A percentile compares a stretch with the other conserved stretches of the same genome.
These are phyloP conservation scores for Cladosporium sp. DNA, from an alignment of 2,329 filamentous ascomycete species.

Conservation along the genomic window DNA sequence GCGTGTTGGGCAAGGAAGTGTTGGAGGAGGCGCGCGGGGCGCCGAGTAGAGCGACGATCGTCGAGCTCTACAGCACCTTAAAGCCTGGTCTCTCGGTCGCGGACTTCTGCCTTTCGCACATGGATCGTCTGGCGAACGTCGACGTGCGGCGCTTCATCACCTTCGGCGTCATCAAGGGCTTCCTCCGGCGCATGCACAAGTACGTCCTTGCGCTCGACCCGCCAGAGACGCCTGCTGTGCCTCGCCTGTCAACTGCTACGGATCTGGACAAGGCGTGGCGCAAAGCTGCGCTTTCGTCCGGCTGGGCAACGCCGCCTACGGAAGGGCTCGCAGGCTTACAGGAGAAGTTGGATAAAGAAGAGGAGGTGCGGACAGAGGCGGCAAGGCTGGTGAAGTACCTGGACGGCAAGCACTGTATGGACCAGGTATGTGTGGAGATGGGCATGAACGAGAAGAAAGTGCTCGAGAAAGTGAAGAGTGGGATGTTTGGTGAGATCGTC, in stretches of 20 bases:
- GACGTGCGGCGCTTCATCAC: conserved; percentile 89
- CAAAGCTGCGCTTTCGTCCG: conserved; percentile 26
- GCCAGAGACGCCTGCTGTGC: conserved; percentile 1
- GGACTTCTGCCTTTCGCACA: conserved; percentile 76
- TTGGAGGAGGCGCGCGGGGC: not conserved
- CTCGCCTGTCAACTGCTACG: not conserved
- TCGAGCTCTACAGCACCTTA: conserved; percentile 80
- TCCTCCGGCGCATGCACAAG: conserved; percentile 87
- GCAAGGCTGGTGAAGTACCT: conserved; percentile 58
- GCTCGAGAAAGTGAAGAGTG: conserved; percentile 59
- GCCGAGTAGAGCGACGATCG: conserved; percentile 42
- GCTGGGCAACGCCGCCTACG: conserved; percentile 25
- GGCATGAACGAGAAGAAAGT: conserved; percentile 65
- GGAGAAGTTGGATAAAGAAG: conserved; percentile 12
- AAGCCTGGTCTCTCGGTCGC: conserved; percentile 76
- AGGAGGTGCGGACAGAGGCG: conserved; percentile 28
- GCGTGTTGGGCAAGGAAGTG: not conserved
- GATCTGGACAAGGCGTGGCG: conserved; percentile 28
- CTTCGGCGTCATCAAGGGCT: conserved; percentile 92
- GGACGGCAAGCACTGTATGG: conserved; percentile 70
- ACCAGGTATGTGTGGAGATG: conserved; percentile 74
- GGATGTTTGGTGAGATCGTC: conserved; percentile 25
- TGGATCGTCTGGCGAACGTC: conserved; percentile 65
- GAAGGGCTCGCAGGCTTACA: conserved; percentile 29
- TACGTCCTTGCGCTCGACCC: conserved; percentile 50